These are phyloP conservation scores for Scorias spongiosa DNA, from an alignment of 2,329 filamentous ascomycete species.

Conservation along the genomic window DNA sequence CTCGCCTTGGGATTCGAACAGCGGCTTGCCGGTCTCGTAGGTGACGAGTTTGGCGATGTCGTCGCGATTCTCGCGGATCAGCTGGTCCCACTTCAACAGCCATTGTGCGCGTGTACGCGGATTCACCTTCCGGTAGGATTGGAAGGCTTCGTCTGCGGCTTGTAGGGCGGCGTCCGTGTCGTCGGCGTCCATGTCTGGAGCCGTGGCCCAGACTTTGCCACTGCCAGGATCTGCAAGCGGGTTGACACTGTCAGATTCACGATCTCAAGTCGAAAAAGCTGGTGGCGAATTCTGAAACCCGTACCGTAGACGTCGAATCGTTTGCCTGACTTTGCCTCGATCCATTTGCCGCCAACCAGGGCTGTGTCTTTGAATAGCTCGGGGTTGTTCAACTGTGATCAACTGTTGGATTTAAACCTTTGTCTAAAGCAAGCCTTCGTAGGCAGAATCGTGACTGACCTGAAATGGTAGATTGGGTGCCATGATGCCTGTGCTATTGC, in stretches of 20 bases:
- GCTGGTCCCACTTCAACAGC: slow-evolving; percentile 48
- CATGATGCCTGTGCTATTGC: not conserved
- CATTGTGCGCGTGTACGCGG: slow-evolving; percentile 46
- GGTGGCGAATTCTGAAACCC: not conserved
- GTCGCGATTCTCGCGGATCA: slow-evolving; percentile 47
- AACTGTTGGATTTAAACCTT: not conserved
- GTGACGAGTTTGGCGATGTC: slow-evolving; percentile 49
- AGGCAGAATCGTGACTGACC: not conserved
- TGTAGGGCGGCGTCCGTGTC: slow-evolving; percentile 48
- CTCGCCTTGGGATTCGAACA: slow-evolving; percentile 36
- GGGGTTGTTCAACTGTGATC: slow-evolving; percentile 34
- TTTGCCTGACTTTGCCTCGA: slow-evolving; percentile 40
- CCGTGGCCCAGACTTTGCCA: slow-evolving; percentile 33
- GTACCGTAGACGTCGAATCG: slow-evolving; percentile 41
- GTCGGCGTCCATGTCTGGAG: slow-evolving; percentile 34
- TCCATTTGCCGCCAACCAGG: slow-evolving; percentile 40
- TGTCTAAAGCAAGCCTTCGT: too few relatives aligned
- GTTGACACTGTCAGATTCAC: not conserved
- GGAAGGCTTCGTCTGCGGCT: slow-evolving; percentile 45
- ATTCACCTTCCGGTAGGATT: slow-evolving; percentile 43
- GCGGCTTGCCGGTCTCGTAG: slow-evolving; percentile 42
- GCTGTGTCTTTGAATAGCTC: slow-evolving; percentile 40
- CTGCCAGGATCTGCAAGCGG: slow-evolving; percentile 32
- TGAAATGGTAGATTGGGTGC: not conserved
- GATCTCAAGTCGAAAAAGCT: not conserved